Evolutionary conservation across 2,329 filamentous ascomycete genomes (phyloP).

Genomic region (Bretziella fagacearum): DNA sequence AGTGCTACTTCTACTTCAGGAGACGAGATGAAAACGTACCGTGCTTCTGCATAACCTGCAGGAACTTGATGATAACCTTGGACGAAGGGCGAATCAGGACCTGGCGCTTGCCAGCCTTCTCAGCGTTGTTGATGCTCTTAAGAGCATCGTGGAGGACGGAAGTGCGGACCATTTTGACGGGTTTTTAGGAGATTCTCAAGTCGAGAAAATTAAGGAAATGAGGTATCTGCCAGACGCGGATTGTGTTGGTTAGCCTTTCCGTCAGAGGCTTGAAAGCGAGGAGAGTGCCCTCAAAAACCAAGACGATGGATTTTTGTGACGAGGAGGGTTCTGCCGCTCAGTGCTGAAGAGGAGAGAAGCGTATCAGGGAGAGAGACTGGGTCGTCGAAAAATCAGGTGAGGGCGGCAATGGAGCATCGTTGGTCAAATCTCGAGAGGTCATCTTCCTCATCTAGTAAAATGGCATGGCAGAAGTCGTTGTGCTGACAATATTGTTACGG

Average conservation of each 20-base stretch:
- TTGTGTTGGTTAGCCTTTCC: conserved; percentile 43
- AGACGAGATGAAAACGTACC: conserved; percentile 46
- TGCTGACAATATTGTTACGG: neutral
- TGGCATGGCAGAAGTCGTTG: too few relatives aligned
- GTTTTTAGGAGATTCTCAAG: conserved; percentile 62
- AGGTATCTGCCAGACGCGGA: conserved; percentile 40
- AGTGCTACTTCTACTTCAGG: neutral
- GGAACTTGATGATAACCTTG: conserved; percentile 99
- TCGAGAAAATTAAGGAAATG: conserved; percentile 37
- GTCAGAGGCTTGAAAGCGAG: conserved; percentile 40
- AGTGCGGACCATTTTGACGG: conserved; percentile 96
- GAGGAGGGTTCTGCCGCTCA: conserved; percentile 56
- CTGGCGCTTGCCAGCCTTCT: conserved; percentile 99
- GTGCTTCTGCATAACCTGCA: conserved; percentile 98
- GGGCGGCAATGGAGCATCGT: conserved; percentile 18
- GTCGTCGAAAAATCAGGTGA: neutral
- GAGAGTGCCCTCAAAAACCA: conserved; percentile 45
- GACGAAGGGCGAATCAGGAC: conserved; percentile 94
- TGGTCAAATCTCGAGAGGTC: conserved; percentile 1
- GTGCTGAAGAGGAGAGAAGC: conserved; percentile 45
- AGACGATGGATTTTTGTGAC: conserved; percentile 21
- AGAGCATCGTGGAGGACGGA: conserved; percentile 99
- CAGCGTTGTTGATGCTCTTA: conserved; percentile 99
- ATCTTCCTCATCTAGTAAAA: too few relatives aligned
- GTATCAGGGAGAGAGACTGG: conserved; percentile 30